phyloP scores from a whole-genome alignment of 352 stramenopile genomes.

The Phytophthora cactorum region DNA sequence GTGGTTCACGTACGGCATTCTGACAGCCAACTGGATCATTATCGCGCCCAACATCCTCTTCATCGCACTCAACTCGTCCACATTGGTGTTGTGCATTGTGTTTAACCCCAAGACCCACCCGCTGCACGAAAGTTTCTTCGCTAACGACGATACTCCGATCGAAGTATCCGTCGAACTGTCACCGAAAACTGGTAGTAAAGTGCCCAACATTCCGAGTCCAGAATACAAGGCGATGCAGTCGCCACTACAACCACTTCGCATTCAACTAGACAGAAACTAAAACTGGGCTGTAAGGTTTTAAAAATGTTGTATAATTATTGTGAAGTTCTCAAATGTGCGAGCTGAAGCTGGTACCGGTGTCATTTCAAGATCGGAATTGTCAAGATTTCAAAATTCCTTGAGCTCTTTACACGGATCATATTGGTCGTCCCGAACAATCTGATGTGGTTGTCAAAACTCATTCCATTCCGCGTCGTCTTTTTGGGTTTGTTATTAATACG shows the following conservation, averaged over 20 bases:
- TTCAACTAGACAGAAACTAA: constrained; percentile 24
- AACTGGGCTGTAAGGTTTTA: background rate
- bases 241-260: constrained; percentile 11
- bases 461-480: too few relatives aligned
- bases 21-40: constrained; percentile 37
- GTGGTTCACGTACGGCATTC: constrained; percentile 54
- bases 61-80: constrained; percentile 30
- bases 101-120: constrained; percentile 34
- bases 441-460: too few relatives aligned
- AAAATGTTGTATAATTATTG: too few relatives aligned
- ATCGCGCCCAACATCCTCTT: constrained; percentile 40
- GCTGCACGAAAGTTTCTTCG: constrained; percentile 18
- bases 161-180: constrained; percentile 24
- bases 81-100: constrained; percentile 31
- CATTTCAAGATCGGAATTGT: too few relatives aligned
- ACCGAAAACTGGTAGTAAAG: constrained; percentile 16
- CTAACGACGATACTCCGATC: constrained; percentile 16
- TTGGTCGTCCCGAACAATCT: too few relatives aligned
- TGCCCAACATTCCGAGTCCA: constrained; percentile 8
- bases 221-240: constrained; percentile 32
- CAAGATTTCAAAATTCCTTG: too few relatives aligned
- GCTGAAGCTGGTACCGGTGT: too few relatives aligned
- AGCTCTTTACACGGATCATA: too few relatives aligned
- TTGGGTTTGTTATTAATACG: too few relatives aligned
- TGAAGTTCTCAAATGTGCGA: too few relatives aligned